These are phyloP conservation scores for Saccharomycopsis sp. DNA, from an alignment of 805 yeast genomes.

Conservation along the genomic window DNA sequence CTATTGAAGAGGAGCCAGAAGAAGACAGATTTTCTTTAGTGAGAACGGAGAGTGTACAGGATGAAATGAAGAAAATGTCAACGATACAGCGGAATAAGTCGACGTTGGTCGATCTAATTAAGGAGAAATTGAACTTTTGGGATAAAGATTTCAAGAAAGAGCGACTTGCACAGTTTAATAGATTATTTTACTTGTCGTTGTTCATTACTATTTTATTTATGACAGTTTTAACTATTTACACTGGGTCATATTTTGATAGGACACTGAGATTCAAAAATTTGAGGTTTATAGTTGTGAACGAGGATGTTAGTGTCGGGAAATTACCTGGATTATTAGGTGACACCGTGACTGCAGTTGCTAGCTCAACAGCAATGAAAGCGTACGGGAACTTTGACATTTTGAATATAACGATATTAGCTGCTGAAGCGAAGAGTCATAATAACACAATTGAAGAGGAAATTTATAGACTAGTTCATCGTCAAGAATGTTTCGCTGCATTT, in stretches of 20 bases:
- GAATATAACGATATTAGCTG: conserved; percentile 25
- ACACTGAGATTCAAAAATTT: conserved; percentile 24
- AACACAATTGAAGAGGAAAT: conserved; percentile 32
- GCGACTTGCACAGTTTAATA: conserved; percentile 1
- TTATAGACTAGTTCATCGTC: conserved; percentile 39
- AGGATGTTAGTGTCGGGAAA: conserved; percentile 26
- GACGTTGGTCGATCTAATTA: background rate
- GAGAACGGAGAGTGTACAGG: background rate
- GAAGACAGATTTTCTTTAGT: background rate
- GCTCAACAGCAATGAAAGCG: conserved; percentile 15
- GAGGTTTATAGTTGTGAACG: conserved; percentile 29
- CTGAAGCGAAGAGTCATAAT: conserved; percentile 22
- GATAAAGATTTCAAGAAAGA: conserved; percentile 9
- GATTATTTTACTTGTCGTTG: conserved; percentile 2
- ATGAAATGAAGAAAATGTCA: conserved; percentile 5
- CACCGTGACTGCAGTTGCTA: conserved; percentile 8
- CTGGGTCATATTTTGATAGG: conserved; percentile 33
- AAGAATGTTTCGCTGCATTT: conserved; percentile 58
- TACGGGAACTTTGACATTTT: conserved; percentile 29
- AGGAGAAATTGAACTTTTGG: conserved; percentile 15
- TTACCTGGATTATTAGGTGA: conserved; percentile 22
- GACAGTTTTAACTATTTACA: conserved; percentile 28
- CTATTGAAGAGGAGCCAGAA: background rate
- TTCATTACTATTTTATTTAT: conserved; percentile 24
- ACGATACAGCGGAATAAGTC: conserved; percentile 1